phyloP scores from a whole-genome alignment of 2,329 filamentous ascomycete genomes.

The Colletotrichum chrysophilum region DNA sequence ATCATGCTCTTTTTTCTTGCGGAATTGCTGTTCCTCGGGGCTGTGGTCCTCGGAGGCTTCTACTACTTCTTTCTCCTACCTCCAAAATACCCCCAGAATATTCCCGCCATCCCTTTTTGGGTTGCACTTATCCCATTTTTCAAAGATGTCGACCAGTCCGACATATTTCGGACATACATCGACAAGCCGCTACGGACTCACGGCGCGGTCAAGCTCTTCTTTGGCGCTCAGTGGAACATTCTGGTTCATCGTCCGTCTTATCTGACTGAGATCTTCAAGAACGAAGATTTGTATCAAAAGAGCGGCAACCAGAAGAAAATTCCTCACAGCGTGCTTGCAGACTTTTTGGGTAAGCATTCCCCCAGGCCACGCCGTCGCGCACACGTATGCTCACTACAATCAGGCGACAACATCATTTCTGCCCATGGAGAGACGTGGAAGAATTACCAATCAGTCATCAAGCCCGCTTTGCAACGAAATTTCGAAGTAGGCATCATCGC shows the following conservation, averaged over 20 bases:
- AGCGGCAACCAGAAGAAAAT: conserved; percentile 47
- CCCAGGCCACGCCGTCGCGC: neutral
- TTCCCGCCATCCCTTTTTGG: conserved; percentile 49
- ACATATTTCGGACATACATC: conserved; percentile 43
- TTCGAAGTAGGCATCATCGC: conserved; percentile 27
- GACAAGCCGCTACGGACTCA: conserved; percentile 39
- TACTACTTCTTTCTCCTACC: conserved; percentile 26
- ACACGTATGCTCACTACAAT: neutral
- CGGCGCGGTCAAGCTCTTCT: conserved; percentile 54
- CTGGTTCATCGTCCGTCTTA: conserved; percentile 48
- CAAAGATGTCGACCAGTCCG: conserved; percentile 45
- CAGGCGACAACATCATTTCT: conserved; percentile 45
- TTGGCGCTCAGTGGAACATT: conserved; percentile 53
- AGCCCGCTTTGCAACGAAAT: conserved; percentile 36
- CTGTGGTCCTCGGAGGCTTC: neutral
- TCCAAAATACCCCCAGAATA: conserved; percentile 35
- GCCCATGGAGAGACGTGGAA: conserved; percentile 40
- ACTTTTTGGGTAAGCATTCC: conserved; percentile 27
- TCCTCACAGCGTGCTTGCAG: conserved; percentile 40
- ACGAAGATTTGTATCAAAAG: conserved; percentile 38
- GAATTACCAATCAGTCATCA: conserved; percentile 37
- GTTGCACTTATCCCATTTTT: conserved; percentile 46
- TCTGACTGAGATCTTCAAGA: conserved; percentile 41
- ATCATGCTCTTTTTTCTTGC: conserved; percentile 5
- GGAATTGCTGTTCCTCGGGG: neutral